Percentiles rank a stretch among this genome's conserved stretches.
phyloP scores from a whole-genome alignment of 2,329 filamentous ascomycete species.

The Pseudogymnoascus sp. region DNA sequence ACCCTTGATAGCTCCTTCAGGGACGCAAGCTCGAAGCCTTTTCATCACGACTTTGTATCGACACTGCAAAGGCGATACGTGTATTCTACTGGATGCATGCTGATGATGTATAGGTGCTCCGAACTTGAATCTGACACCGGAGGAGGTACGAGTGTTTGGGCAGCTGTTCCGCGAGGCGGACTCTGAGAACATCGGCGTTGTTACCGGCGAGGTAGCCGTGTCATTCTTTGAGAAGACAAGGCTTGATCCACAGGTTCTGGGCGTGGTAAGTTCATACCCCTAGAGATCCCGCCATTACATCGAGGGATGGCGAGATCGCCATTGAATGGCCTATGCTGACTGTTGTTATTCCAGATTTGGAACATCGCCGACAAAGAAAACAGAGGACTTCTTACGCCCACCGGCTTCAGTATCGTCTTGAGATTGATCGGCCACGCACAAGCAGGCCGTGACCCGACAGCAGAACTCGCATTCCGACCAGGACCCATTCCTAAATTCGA shows the following conservation, averaged over 20 bases:
- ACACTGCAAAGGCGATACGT: neutral
- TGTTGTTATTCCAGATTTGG: constrained; percentile 65
- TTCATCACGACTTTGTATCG: neutral
- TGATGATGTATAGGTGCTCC: constrained; percentile 40
- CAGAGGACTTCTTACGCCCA: constrained; percentile 81
- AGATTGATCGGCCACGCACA: constrained; percentile 94
- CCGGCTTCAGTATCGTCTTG: constrained; percentile 87
- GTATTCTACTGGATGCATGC: constrained; percentile 5
- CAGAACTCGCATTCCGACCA: constrained; percentile 74
- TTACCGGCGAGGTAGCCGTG: constrained; percentile 92
- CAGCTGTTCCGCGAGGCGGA: constrained; percentile 92
- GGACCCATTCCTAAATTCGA: constrained; percentile 92
- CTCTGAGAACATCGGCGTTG: constrained; percentile 81
- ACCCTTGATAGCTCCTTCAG: neutral
- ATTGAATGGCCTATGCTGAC: constrained; percentile 17
- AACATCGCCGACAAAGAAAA: constrained; percentile 98
- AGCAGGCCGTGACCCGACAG: constrained; percentile 70
- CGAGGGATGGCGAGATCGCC: neutral
- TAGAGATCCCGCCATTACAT: neutral
- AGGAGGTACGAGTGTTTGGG: constrained; percentile 90
- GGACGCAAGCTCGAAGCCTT: neutral
- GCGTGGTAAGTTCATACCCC: constrained; percentile 56
- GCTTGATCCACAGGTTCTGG: constrained; percentile 74
- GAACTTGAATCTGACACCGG: constrained; percentile 75
- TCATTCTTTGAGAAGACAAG: constrained; percentile 97